phyloP scores from a whole-genome alignment of 2,329 filamentous ascomycete genomes.

The Remersonia thermophila region DNA sequence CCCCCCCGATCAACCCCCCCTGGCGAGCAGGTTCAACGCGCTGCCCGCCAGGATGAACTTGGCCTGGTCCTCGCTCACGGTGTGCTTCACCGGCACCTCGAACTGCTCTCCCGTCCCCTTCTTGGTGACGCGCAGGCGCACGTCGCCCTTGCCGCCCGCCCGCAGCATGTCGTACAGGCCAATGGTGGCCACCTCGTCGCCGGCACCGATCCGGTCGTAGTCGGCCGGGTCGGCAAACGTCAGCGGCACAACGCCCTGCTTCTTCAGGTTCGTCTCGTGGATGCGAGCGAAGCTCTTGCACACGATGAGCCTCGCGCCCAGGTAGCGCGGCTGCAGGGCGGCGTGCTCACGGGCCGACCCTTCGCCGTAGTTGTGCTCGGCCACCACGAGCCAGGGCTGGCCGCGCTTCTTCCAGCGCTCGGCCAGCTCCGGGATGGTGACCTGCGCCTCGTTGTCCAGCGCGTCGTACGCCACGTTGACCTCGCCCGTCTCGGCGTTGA shows the following conservation, averaged over 20 bases:
- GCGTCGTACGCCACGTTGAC: conserved; percentile 83
- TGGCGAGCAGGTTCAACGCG: conserved; percentile 79
- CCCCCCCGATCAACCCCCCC: conserved; percentile 23
- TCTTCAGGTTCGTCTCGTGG: conserved; percentile 89
- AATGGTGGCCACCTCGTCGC: conserved; percentile 71
- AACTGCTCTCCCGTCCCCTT: conserved; percentile 49
- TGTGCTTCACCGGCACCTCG: conserved; percentile 69
- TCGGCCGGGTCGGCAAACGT: conserved; percentile 82
- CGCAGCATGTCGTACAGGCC: conserved; percentile 73
- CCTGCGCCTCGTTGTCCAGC: conserved; percentile 50
- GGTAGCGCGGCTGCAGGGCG: conserved; percentile 71
- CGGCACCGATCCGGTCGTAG: conserved; percentile 71
- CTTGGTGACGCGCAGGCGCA: conserved; percentile 55
- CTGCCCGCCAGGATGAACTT: conserved; percentile 87
- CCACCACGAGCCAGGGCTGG: conserved; percentile 82
- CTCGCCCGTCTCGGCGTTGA: conserved; percentile 84
- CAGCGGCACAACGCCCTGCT: conserved; percentile 89
- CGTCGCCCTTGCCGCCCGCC: conserved; percentile 64
- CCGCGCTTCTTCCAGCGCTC: conserved; percentile 66
- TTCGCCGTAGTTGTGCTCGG: conserved; percentile 96
- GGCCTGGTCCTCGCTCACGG: conserved; percentile 79
- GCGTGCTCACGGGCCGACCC: conserved; percentile 79
- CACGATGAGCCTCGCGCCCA: conserved; percentile 73
- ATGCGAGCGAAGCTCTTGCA: conserved; percentile 75
- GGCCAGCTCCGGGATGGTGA: conserved; percentile 79